These are phyloP conservation scores for Neurospora sp. DNA, from an alignment of 495 filamentous ascomycete species.

Conservation along the genomic window DNA sequence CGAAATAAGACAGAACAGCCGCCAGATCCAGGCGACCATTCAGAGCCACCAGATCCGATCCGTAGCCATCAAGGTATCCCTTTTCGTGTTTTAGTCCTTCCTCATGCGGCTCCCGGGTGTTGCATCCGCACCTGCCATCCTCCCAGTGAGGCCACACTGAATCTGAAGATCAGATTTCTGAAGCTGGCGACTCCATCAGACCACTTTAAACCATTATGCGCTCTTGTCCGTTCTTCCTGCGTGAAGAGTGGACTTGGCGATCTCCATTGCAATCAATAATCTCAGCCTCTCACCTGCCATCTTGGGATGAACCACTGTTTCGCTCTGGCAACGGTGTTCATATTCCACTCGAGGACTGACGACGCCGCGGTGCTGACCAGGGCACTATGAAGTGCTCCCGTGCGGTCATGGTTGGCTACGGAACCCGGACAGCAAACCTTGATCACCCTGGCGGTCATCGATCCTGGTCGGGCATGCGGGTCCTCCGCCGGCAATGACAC, in stretches of 20 bases:
- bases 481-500: neutral
- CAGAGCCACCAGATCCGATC: neutral
- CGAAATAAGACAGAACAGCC: neutral
- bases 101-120: neutral
- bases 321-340: neutral
- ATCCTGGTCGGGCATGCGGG: neutral
- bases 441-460: no score
- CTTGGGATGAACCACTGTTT: neutral
- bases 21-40: neutral
- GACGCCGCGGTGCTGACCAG: neutral
- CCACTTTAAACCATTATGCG: neutral
- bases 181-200: neutral
- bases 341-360: neutral
- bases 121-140: neutral
- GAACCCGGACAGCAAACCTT: neutral
- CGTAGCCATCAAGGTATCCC: neutral
- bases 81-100: neutral
- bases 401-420: neutral
- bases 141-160: neutral
- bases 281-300: neutral
- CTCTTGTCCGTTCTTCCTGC: neutral
- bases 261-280: neutral
- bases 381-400: neutral
- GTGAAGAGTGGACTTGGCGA: neutral
- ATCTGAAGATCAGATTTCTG: neutral